Conservation (phyloP, 139 green algal species). For the Chlamydomonas schloesseri region DNA sequence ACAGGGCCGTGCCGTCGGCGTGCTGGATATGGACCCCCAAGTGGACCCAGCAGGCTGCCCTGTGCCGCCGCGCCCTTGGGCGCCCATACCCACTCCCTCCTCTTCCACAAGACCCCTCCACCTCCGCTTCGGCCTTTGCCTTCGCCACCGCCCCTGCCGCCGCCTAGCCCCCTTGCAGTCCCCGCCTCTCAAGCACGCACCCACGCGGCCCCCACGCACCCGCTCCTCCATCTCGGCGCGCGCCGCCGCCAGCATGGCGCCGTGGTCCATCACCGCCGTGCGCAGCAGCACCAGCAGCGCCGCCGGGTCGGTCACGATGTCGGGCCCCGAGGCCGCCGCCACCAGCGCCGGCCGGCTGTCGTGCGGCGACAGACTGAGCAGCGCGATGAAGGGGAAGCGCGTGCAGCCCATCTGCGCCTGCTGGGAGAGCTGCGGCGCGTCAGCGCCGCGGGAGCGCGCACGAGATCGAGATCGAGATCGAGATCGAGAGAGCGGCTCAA, state of each 20-base stretch:
- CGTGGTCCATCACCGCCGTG: constrained; percentile 63
- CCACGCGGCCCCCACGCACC: constrained; percentile 44
- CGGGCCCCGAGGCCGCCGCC: constrained; percentile 32
- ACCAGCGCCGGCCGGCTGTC: constrained; percentile 28
- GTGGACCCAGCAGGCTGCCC: no score
- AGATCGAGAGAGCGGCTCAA: not conserved
- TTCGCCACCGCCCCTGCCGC: no score
- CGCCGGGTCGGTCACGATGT: not conserved
- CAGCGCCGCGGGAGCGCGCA: not conserved
- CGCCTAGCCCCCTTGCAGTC: no score
- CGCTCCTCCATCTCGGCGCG: constrained; percentile 70
- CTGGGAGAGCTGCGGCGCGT: constrained; percentile 46
- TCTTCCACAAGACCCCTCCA: no score
- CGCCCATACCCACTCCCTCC: no score
- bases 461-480: not conserved
- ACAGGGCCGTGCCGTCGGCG: no score
- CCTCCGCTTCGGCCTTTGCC: no score
- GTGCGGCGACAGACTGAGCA: constrained; percentile 69
- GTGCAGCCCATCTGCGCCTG: constrained; percentile 62
- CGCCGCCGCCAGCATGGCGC: constrained; percentile 69
- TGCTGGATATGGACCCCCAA: no score
- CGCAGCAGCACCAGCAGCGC: constrained; percentile 57
- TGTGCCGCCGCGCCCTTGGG: no score
- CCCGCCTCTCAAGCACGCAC: no score
- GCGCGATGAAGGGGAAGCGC: constrained; percentile 73